phyloP scores from a whole-genome alignment of 345 rosid species.

The Pistacia vera region DNA sequence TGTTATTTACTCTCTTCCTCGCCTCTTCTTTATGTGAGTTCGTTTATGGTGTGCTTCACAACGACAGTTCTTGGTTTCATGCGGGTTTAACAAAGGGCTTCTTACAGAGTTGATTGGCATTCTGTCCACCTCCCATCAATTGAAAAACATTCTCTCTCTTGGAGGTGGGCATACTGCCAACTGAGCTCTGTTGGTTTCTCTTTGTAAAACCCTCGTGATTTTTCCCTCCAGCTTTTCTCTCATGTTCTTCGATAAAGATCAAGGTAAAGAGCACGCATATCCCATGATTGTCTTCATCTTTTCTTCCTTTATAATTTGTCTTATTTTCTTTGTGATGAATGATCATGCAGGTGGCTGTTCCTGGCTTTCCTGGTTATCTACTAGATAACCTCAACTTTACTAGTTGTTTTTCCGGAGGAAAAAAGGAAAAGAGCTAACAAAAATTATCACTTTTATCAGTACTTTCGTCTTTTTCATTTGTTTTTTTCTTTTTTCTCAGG shows the following conservation, averaged over 20 bases:
- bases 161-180: slow-evolving; percentile 98
- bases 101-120: slow-evolving; percentile 94
- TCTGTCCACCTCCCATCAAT: slow-evolving; percentile 94
- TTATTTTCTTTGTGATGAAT: not conserved
- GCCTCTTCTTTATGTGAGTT: not conserved
- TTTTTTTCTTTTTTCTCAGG: not conserved
- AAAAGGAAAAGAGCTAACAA: not conserved
- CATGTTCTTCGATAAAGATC: not conserved
- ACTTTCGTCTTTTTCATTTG: slow-evolving; percentile 10
- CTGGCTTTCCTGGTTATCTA: not conserved
- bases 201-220: slow-evolving; percentile 72
- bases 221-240: slow-evolving; percentile 4
- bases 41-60: slow-evolving; percentile 11
- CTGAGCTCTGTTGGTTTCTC: slow-evolving; percentile 77
- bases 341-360: slow-evolving; percentile 8
- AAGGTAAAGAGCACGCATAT: slow-evolving; percentile 26
- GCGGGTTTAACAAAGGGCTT: slow-evolving; percentile 84
- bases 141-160: not conserved
- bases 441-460: not conserved
- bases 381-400: not conserved
- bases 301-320: not conserved
- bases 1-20: not conserved
- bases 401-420: not conserved
- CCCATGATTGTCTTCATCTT: not conserved
- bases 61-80: slow-evolving; percentile 39